Percentiles rank a stretch among this genome's conserved stretches.
Evolutionary conservation across 768 basidiomycete species (phyloP).

Genomic region (Macrolepiota albuminosa): DNA sequence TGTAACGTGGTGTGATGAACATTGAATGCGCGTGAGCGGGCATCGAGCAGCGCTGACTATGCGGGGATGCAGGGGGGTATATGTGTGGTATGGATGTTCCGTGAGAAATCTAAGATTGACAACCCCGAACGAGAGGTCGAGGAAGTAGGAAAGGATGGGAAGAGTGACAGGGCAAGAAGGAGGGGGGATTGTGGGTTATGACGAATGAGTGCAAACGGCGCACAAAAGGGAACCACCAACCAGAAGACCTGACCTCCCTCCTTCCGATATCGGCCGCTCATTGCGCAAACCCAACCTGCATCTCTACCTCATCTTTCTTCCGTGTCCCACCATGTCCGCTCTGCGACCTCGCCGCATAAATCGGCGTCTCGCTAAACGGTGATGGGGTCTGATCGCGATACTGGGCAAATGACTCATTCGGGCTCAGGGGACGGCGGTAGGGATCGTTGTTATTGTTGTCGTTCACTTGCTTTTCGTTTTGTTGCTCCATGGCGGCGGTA

Average conservation of each 20-base stretch:
- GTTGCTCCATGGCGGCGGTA: conserved; percentile 58
- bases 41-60: conserved; percentile 4
- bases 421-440: conserved; percentile 17
- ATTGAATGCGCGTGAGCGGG: neutral
- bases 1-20: conserved; percentile 6
- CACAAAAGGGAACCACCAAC: neutral
- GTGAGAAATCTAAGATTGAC: conserved; percentile 5
- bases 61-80: conserved; percentile 3
- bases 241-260: neutral
- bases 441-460: conserved; percentile 25
- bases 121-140: neutral
- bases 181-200: neutral
- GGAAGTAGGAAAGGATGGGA: neutral
- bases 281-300: conserved; percentile 33
- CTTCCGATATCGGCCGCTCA: conserved; percentile 6
- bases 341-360: conserved; percentile 17
- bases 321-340: conserved; percentile 15
- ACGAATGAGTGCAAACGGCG: neutral
- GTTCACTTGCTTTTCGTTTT: conserved; percentile 29
- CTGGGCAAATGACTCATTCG: conserved; percentile 17
- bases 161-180: neutral
- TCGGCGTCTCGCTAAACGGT: conserved; percentile 23
- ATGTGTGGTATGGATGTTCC: conserved; percentile 5
- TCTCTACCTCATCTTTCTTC: conserved; percentile 26
- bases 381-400: conserved; percentile 25